Evolutionary conservation across 1,284 basidiomycete species (phyloP).

Genomic region (Agaricales sp.): DNA sequence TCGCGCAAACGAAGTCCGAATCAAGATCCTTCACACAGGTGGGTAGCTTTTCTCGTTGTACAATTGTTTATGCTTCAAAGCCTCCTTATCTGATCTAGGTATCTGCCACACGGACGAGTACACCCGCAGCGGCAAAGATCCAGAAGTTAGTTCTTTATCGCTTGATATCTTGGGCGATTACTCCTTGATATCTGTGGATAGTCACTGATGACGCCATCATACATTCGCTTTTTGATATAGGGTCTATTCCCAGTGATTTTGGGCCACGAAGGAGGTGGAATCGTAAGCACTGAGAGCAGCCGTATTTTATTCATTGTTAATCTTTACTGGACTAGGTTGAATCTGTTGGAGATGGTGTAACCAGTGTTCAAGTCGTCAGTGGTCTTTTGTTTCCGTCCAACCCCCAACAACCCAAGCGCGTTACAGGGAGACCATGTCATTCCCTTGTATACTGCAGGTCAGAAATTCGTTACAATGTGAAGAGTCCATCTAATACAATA

Average conservation of each 20-base stretch:
- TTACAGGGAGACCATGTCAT: constrained; percentile 85
- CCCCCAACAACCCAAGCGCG: too few relatives aligned
- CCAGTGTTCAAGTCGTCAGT: constrained; percentile 63
- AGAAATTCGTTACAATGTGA: constrained; percentile 10
- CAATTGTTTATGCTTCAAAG: constrained; percentile 6
- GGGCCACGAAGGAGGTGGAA: constrained; percentile 84
- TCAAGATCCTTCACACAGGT: constrained; percentile 87
- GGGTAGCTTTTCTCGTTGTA: constrained; percentile 17
- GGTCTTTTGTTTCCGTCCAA: constrained; percentile 10
- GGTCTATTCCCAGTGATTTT: constrained; percentile 94
- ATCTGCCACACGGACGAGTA: constrained; percentile 99
- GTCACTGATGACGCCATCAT: constrained; percentile 5
- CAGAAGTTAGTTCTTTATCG: constrained; percentile 50
- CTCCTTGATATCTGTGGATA: constrained; percentile 8
- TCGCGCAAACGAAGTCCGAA: constrained; percentile 83
- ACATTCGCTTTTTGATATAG: too few relatives aligned
- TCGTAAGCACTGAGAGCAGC: constrained; percentile 38
- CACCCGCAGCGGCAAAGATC: constrained; percentile 93
- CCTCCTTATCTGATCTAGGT: constrained; percentile 32
- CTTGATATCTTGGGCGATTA: constrained; percentile 2
- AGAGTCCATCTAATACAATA: constrained; percentile 1
- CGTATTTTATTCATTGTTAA: constrained; percentile 11
- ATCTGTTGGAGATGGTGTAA: constrained; percentile 90
- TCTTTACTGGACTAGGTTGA: constrained; percentile 62
- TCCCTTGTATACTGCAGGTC: constrained; percentile 86